phyloP scores from a whole-genome alignment of 768 basidiomycete genomes.

The Tephrocybe sp. region DNA sequence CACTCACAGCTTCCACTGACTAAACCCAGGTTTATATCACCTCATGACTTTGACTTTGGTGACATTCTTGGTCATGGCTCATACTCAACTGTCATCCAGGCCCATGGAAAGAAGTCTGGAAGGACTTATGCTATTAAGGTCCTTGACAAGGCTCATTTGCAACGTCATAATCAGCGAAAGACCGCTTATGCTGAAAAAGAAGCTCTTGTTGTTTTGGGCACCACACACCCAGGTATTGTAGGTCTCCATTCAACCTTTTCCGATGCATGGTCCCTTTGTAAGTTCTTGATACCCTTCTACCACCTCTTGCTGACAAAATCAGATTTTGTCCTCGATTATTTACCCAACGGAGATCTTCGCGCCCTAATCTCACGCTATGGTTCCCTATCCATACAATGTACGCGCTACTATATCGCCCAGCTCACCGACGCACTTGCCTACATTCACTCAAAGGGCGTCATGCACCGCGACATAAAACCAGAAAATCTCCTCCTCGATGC shows the following conservation, averaged over 20 bases:
- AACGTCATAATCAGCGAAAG: conserved; percentile 70
- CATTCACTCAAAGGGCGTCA: conserved; percentile 88
- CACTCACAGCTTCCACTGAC: not conserved
- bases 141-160: conserved; percentile 80
- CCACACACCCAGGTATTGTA: conserved; percentile 79
- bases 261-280: conserved; percentile 81
- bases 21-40: conserved; percentile 30
- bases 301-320: conserved; percentile 8
- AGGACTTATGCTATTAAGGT: conserved; percentile 74
- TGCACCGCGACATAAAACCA: conserved; percentile 85
- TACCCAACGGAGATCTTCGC: conserved; percentile 76
- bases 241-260: conserved; percentile 83
- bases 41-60: conserved; percentile 72
- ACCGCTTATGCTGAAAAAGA: conserved; percentile 80
- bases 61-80: conserved; percentile 78
- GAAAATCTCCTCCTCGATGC: conserved; percentile 90
- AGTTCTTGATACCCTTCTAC: conserved; percentile 26
- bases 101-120: conserved; percentile 56
- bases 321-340: conserved; percentile 82
- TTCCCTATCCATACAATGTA: conserved; percentile 77
- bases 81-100: conserved; percentile 66
- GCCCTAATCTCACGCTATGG: conserved; percentile 71
- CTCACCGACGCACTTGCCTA: conserved; percentile 85
- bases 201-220: conserved; percentile 69
- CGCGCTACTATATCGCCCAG: conserved; percentile 86